Evolutionary conservation across 345 rosid species (phyloP), one percentile per base, ranked within the genome.

Genomic region (Balakata baccata): DNA sequence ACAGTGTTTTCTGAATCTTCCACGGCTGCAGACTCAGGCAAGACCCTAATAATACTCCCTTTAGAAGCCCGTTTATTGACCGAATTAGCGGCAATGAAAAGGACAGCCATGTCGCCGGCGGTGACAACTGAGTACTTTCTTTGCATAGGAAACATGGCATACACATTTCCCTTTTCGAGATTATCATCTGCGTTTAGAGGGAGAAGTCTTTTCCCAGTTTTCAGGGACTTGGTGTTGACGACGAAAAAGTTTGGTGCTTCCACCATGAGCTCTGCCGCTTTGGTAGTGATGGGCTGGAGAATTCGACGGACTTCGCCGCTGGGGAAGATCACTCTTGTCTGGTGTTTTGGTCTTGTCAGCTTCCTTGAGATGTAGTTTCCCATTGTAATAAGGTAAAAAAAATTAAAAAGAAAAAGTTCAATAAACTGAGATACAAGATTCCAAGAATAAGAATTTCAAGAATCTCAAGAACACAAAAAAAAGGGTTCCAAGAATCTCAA

Each of bases 181-280:
- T 67, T 65, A 11, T 67, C 78, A 22, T 75, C 78, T 16, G 78
- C 72, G 16, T n/a, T 67, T 4, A 75, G 67, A 5, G 67, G 60
- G n/a, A n/a, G 29, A 63, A 75, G 59, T n/a, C 78, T 75, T 1
- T 56, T 17, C 14, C 72, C 78, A 16, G 67, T 22, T 39, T 58
- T 75, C 13, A 75, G 51, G 29, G 61, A 45, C 9, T 59, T 68
- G 16, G 73, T 12, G 59, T 59, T 50, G n/a, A 68, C 51, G 47
- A 68, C 20, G 66, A 75, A 75, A 46, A 59, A 75, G 50, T 50
- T 59, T 11, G 78, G 78, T 0, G 47, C 18, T 17, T 75, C 78
- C 25, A 75, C 46, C 78, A 75, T 75, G 3, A 75, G 67, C 66
- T 75, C 78, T 2, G 72, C 78, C 4, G 61, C 78, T 49, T 57